phyloP scores from a whole-genome alignment of 2,329 filamentous ascomycete genomes.

The Diaporthe eres region DNA sequence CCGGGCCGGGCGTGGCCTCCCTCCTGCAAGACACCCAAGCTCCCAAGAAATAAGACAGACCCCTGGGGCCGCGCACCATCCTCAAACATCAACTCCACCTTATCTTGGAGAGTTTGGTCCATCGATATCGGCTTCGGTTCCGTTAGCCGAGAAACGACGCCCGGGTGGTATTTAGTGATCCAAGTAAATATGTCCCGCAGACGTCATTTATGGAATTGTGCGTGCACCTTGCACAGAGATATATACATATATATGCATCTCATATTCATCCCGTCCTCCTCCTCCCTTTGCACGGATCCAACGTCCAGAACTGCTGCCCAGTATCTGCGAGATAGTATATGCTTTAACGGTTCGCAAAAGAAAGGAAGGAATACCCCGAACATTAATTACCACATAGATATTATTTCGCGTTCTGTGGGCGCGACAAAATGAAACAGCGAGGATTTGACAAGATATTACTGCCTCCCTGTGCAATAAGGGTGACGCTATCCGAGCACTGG shows the following conservation, averaged over 20 bases:
- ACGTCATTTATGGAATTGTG: not conserved
- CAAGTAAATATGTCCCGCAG: not conserved
- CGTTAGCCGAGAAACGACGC: not conserved
- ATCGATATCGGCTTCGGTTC: not conserved
- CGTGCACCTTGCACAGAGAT: too few species aligned
- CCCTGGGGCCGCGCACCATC: not conserved
- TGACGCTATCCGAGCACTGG: not conserved
- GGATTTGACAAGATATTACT: too few species aligned
- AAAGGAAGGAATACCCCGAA: too few species aligned
- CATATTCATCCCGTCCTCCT: not conserved
- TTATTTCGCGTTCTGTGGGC: too few species aligned
- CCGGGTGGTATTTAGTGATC: not conserved
- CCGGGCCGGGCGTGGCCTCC: constrained; percentile 1
- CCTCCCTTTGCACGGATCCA: not conserved
- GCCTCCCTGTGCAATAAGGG: not conserved
- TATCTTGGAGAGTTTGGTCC: not conserved
- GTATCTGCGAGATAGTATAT: too few species aligned
- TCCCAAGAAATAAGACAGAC: not conserved
- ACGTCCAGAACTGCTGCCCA: too few species aligned
- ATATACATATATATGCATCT: not conserved
- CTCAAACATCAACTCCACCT: constrained; percentile 16
- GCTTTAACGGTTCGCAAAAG: too few species aligned
- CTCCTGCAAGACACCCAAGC: constrained; percentile 6
- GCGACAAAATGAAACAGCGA: not conserved
- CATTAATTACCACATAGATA: not conserved